Conservation (phyloP, 129 eudicot species). For the Ambrosia trifida region DNA sequence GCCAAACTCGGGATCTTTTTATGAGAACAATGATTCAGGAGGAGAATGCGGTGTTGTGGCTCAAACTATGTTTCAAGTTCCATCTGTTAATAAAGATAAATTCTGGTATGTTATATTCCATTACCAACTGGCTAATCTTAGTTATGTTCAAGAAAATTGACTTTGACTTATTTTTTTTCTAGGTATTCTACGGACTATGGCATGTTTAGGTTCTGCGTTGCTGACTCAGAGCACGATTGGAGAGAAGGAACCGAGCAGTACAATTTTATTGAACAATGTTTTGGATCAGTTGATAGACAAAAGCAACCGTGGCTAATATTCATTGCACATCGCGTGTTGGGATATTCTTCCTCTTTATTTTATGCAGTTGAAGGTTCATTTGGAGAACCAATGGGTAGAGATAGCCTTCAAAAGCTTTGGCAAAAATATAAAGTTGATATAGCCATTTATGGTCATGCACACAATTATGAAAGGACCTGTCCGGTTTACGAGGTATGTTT, state of each 20-base stretch:
- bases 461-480: constrained; percentile 73
- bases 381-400: constrained; percentile 79
- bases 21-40: constrained; percentile 61
- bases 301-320: constrained; percentile 83
- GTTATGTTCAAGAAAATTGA: constrained; percentile 5
- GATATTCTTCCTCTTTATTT: constrained; percentile 56
- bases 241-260: constrained; percentile 77
- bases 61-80: constrained; percentile 60
- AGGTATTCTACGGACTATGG: constrained; percentile 83
- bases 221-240: constrained; percentile 80
- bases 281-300: constrained; percentile 63
- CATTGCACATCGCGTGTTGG: constrained; percentile 65
- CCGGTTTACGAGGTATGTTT: constrained; percentile 69
- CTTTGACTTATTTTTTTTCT: constrained; percentile 13
- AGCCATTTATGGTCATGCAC: constrained; percentile 76
- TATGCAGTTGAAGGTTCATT: constrained; percentile 62
- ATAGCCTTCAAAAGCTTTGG: constrained; percentile 74
- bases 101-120: constrained; percentile 48
- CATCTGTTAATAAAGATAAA: constrained; percentile 65
- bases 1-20: constrained; percentile 73
- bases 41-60: constrained; percentile 85
- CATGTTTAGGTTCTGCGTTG: constrained; percentile 82
- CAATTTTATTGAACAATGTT: constrained; percentile 63
- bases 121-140: background rate
- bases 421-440: constrained; percentile 77